phyloP scores from a whole-genome alignment of 2,329 filamentous ascomycete genomes.

The Grosmannia clavigera region DNA sequence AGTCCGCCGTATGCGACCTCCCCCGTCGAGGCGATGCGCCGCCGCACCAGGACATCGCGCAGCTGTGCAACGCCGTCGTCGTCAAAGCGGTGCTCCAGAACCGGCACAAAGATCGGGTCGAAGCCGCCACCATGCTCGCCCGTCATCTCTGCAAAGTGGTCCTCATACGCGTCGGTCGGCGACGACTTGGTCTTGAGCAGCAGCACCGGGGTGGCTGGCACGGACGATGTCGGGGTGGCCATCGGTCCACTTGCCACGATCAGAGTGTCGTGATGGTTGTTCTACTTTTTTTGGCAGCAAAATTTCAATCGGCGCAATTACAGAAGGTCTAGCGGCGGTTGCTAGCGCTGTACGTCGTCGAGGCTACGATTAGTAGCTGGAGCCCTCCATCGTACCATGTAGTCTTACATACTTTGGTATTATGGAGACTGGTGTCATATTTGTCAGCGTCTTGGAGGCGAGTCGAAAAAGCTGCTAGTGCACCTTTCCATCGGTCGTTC shows the following conservation, averaged over 20 bases:
- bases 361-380: neutral
- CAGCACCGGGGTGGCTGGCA: constrained; percentile 39
- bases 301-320: neutral
- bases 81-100: constrained; percentile 59
- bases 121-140: constrained; percentile 25
- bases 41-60: constrained; percentile 32
- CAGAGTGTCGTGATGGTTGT: neutral
- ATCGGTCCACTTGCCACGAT: neutral
- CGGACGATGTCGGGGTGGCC: constrained; percentile 1
- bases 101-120: constrained; percentile 59
- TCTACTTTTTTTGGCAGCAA: neutral
- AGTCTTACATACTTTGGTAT: too few relatives aligned
- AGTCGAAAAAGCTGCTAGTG: constrained; percentile 19
- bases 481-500: neutral
- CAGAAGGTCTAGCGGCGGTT: neutral
- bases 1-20: constrained; percentile 54
- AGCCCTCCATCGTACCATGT: neutral
- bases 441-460: neutral
- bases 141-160: constrained; percentile 42
- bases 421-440: constrained; percentile 1
- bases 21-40: constrained; percentile 22
- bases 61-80: constrained; percentile 44
- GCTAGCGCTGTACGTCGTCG: neutral
- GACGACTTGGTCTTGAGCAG: constrained; percentile 67
- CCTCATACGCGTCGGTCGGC: constrained; percentile 60